These are phyloP conservation scores for Pleurotus ostreatus DNA, from an alignment of 768 basidiomycete species.

Conservation along the genomic window DNA sequence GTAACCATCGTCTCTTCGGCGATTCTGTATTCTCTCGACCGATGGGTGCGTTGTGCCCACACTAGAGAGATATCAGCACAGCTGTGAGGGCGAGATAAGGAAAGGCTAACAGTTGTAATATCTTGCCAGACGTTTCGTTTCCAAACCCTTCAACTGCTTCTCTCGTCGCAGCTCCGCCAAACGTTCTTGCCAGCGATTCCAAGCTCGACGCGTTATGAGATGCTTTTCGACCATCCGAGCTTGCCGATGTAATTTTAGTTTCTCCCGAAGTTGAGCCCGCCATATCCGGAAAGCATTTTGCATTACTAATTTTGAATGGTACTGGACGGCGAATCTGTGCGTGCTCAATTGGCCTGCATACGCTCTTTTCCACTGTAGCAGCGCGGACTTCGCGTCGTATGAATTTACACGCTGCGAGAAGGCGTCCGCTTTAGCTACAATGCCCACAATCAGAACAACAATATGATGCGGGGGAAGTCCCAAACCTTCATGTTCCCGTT, in stretches of 20 bases:
- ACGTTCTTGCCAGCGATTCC: constrained; percentile 44
- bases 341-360: constrained; percentile 43
- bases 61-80: constrained; percentile 25
- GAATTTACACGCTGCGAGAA: constrained; percentile 46
- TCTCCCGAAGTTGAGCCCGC: constrained; percentile 49
- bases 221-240: constrained; percentile 52
- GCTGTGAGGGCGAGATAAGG: constrained; percentile 14
- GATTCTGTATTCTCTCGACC: constrained; percentile 33
- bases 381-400: constrained; percentile 25
- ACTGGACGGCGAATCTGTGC: constrained; percentile 43
- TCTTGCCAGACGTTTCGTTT: constrained; percentile 31
- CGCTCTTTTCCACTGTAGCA: constrained; percentile 45
- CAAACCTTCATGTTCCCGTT: constrained; percentile 44
- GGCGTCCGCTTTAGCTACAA: constrained; percentile 43
- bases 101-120: constrained; percentile 29
- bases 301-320: constrained; percentile 36
- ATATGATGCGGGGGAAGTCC: neutral
- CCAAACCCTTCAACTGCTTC: constrained; percentile 38
- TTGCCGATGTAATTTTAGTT: constrained; percentile 45
- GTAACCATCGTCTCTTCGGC: constrained; percentile 41
- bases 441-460: constrained; percentile 11
- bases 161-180: constrained; percentile 41
- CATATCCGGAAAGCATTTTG: constrained; percentile 45
- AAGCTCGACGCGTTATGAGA: constrained; percentile 43
- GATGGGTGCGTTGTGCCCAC: constrained; percentile 40